Conservation (phyloP, 1,139 yeast species). For the Eremothecium coryli region DNA sequence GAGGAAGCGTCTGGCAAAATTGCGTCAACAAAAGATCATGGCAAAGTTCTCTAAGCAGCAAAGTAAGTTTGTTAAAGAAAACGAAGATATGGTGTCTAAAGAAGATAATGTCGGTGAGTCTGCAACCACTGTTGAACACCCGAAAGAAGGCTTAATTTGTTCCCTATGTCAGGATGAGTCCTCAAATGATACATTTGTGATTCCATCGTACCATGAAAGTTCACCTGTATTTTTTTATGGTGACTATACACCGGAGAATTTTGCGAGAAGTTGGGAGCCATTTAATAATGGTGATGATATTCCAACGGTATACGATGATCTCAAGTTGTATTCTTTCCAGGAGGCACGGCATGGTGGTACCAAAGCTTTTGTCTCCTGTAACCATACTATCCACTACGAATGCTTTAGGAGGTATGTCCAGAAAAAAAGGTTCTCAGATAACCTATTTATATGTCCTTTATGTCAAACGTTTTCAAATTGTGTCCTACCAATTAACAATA, state of each 20-base stretch:
- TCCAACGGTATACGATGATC: constrained; percentile 16
- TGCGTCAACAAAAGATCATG: constrained; percentile 59
- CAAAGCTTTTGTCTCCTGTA: constrained; percentile 50
- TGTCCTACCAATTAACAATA: constrained; percentile 24
- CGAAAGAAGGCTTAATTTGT: constrained; percentile 36
- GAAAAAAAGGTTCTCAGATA: constrained; percentile 25
- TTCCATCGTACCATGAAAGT: constrained; percentile 36
- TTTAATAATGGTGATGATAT: constrained; percentile 22
- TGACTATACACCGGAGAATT: constrained; percentile 25
- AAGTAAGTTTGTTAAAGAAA: constrained; percentile 51
- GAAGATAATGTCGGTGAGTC: constrained; percentile 34
- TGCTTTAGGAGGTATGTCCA: constrained; percentile 40
- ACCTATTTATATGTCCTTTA: constrained; percentile 48
- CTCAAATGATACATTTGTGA: constrained; percentile 42
- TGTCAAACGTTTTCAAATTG: constrained; percentile 48
- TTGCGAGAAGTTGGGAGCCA: constrained; percentile 22
- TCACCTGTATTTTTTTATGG: constrained; percentile 35
- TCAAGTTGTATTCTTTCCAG: constrained; percentile 2
- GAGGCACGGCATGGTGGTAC: constrained; percentile 27
- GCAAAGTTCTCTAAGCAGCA: constrained; percentile 78
- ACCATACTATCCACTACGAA: constrained; percentile 56
- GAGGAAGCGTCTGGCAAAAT: constrained; percentile 50
- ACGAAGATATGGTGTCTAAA: constrained; percentile 30
- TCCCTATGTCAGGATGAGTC: constrained; percentile 60
- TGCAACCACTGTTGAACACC: constrained; percentile 26